phyloP scores from a whole-genome alignment of 345 rosid genomes.

The Populus simonii region DNA sequence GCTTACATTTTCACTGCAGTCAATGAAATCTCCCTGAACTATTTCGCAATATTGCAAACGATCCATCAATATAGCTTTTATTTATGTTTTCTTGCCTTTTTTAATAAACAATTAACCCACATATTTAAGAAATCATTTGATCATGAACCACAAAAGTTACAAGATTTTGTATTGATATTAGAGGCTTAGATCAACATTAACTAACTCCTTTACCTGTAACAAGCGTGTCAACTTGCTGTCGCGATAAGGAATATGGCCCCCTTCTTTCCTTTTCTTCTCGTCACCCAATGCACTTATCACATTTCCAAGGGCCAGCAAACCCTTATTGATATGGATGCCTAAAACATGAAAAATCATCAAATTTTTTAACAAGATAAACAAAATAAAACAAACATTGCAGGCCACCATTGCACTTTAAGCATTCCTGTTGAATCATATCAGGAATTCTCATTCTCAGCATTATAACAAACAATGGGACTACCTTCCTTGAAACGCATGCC shows the following conservation, averaged over 20 bases:
- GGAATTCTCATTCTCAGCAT: neutral
- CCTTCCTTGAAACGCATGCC: conserved; percentile 99
- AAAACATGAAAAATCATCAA: conserved; percentile 9
- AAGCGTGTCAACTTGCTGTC: conserved; percentile 99
- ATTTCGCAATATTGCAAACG: no score
- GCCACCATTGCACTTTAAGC: neutral
- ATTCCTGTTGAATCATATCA: neutral
- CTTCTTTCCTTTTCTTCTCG: conserved; percentile 91
- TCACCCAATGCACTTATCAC: conserved; percentile 97
- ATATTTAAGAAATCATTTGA: neutral
- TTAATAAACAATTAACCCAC: neutral
- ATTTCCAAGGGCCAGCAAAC: conserved; percentile 88
- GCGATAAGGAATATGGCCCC: conserved; percentile 93
- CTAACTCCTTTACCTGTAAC: conserved; percentile 55
- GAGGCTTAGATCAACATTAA: neutral
- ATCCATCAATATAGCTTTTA: neutral
- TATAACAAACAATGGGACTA: conserved; percentile 12
- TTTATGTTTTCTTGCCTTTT: neutral
- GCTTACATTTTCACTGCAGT: neutral
- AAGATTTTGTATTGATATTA: neutral
- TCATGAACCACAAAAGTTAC: neutral
- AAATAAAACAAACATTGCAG: neutral
- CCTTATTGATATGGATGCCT: conserved; percentile 97
- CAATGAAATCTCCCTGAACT: neutral
- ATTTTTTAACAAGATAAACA: neutral